Percentiles rank a stretch among this genome's conserved stretches.
phyloP scores from a whole-genome alignment of 371 early-diverging fungal species.

The Actinomortierella wolfii region DNA sequence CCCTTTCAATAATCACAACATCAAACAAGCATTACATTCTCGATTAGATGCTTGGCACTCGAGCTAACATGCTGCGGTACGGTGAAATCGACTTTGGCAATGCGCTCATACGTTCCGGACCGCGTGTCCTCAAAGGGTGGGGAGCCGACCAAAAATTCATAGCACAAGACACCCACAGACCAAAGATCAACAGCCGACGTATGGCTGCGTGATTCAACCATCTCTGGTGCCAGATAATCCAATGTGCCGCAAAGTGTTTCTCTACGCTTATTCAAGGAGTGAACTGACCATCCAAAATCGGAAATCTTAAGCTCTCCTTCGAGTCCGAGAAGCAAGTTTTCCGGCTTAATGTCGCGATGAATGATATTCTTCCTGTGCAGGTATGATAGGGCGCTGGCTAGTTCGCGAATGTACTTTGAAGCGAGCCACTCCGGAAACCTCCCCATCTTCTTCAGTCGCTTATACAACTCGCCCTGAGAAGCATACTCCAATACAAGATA shows the following conservation, averaged over 20 bases:
- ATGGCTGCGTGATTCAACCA: constrained; percentile 91
- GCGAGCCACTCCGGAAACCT: constrained; percentile 80
- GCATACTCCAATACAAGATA: constrained; percentile 98
- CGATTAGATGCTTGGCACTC: constrained; percentile 92
- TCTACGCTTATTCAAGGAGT: constrained; percentile 85
- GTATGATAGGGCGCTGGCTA: constrained; percentile 87
- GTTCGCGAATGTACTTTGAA: constrained; percentile 89
- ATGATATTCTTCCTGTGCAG: constrained; percentile 95
- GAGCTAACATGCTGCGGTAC: constrained; percentile 82
- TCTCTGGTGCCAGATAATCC: constrained; percentile 97
- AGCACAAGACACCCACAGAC: constrained; percentile 97
- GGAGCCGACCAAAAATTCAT: constrained; percentile 94
- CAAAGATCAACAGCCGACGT: constrained; percentile 94
- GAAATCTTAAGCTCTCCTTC: constrained; percentile 92
- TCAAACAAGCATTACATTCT: constrained; percentile 54
- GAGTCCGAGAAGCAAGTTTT: constrained; percentile 91
- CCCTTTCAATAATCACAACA: constrained; percentile 4
- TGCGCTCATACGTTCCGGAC: constrained; percentile 74
- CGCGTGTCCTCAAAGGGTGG: constrained; percentile 91
- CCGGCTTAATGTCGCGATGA: constrained; percentile 96
- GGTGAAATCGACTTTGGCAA: constrained; percentile 83
- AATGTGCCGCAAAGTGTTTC: constrained; percentile 96
- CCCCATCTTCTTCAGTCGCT: constrained; percentile 66
- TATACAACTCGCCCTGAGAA: constrained; percentile 93
- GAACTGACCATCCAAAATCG: constrained; percentile 99